A percentile compares a stretch with the other conserved stretches of the same genome.
These are phyloP conservation scores for Spergularia marina DNA, from an alignment of 148 eudicot species.

Conservation along the genomic window DNA sequence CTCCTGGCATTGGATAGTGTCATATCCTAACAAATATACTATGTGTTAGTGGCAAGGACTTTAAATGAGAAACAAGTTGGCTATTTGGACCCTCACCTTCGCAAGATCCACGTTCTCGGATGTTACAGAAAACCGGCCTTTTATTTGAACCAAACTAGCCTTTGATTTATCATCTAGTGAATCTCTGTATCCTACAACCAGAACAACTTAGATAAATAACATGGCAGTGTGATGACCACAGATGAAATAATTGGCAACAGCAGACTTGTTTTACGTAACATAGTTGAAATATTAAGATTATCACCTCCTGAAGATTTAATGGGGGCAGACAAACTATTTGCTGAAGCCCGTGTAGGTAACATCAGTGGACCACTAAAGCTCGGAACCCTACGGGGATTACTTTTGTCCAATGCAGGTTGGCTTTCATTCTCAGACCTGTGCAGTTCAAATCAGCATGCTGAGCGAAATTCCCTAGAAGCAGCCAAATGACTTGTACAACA, in stretches of 20 bases:
- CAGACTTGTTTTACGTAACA: not conserved
- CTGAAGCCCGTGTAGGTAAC: slow-evolving; percentile 92
- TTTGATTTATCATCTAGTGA: slow-evolving; percentile 88
- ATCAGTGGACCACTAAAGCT: slow-evolving; percentile 90
- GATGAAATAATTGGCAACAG: slow-evolving; percentile 5
- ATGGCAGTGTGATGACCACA: not conserved
- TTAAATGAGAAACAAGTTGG: slow-evolving; percentile 1
- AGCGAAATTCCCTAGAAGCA: not conserved
- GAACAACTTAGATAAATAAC: slow-evolving; percentile 9
- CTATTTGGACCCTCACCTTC: slow-evolving; percentile 48
- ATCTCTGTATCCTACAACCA: slow-evolving; percentile 66
- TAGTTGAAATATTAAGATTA: not conserved
- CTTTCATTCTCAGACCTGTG: slow-evolving; percentile 68
- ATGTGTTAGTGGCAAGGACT: slow-evolving; percentile 33
- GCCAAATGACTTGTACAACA: not conserved
- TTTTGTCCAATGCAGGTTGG: slow-evolving; percentile 45
- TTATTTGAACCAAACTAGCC: slow-evolving; percentile 86
- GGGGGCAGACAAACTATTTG: slow-evolving; percentile 97
- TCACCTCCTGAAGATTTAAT: slow-evolving; percentile 90
- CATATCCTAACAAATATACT: slow-evolving; percentile 53
- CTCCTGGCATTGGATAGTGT: slow-evolving; percentile 52
- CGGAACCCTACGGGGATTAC: slow-evolving; percentile 60
- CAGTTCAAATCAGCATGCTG: slow-evolving; percentile 20
- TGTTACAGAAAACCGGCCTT: slow-evolving; percentile 94
- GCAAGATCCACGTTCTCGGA: slow-evolving; percentile 90